These are phyloP conservation scores for Fragilaria radians DNA, from an alignment of 108 stramenopile genomes.

Conservation along the genomic window DNA sequence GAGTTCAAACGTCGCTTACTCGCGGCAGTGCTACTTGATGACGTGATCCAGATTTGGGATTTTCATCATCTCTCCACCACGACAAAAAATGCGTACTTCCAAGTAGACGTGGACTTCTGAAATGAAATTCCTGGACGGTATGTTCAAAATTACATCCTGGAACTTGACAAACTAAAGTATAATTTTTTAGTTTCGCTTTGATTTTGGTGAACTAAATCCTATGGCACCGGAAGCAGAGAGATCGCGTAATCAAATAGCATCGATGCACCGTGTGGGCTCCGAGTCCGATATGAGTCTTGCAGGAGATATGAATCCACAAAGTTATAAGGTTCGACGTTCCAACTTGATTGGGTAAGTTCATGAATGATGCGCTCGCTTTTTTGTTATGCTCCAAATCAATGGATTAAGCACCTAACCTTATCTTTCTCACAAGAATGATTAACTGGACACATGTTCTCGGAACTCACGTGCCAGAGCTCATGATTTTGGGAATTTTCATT, in stretches of 20 bases:
- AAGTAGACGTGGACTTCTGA: no score
- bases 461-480: conserved; percentile 67
- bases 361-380: neutral
- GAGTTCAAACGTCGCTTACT: no score
- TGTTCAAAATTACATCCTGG: no score
- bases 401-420: neutral
- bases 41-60: no score
- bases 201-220: no score
- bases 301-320: conserved; percentile 14
- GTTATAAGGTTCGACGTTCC: conserved; percentile 45
- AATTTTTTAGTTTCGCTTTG: no score
- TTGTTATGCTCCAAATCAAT: neutral
- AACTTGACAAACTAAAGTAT: no score
- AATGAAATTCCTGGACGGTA: no score
- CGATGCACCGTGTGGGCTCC: conserved; percentile 23
- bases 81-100: no score
- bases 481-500: conserved; percentile 51
- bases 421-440: conserved; percentile 57
- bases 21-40: no score
- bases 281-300: conserved; percentile 18
- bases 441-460: conserved; percentile 85
- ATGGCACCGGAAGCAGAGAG: conserved; percentile 8
- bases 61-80: no score
- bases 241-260: neutral
- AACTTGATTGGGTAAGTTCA: conserved; percentile 53